Evolutionary conservation across 2,329 filamentous ascomycete genomes (phyloP).

Genomic region (Zarea fungicola): DNA sequence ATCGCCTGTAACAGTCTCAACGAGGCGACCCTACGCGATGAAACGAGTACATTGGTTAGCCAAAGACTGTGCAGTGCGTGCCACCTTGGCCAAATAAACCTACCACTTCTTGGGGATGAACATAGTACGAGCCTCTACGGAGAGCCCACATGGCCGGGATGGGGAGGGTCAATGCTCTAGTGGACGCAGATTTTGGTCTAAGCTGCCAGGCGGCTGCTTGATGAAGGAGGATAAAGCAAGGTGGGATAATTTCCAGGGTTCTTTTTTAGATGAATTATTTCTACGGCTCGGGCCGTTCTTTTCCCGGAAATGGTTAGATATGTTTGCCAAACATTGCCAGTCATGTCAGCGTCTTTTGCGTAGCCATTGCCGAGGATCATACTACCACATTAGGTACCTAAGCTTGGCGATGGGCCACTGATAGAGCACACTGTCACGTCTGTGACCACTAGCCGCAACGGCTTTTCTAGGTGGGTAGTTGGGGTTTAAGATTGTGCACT

Average conservation of each 20-base stretch:
- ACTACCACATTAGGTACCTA: too few species aligned
- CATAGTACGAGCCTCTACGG: constrained; percentile 5
- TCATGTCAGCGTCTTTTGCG: too few species aligned
- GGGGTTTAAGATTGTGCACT: too few species aligned
- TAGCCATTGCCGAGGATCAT: too few species aligned
- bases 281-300: background rate
- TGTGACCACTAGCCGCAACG: too few species aligned
- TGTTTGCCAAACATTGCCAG: too few species aligned
- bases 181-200: background rate
- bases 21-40: constrained; percentile 1
- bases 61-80: background rate
- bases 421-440: too few species aligned
- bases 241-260: background rate
- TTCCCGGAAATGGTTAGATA: background rate
- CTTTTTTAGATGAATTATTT: background rate
- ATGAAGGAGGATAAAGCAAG: background rate
- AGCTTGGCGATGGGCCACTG: too few species aligned
- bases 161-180: background rate
- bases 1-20: background rate
- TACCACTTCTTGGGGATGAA: constrained; percentile 8
- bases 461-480: too few species aligned
- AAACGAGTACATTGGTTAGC: background rate
- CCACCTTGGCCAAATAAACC: background rate
- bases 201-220: constrained; percentile 1
- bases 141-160: background rate